A percentile compares a stretch with the other conserved stretches of the same genome.
Conservation (phyloP, 345 rosid species). For the Boechera retrofracta region DNA sequence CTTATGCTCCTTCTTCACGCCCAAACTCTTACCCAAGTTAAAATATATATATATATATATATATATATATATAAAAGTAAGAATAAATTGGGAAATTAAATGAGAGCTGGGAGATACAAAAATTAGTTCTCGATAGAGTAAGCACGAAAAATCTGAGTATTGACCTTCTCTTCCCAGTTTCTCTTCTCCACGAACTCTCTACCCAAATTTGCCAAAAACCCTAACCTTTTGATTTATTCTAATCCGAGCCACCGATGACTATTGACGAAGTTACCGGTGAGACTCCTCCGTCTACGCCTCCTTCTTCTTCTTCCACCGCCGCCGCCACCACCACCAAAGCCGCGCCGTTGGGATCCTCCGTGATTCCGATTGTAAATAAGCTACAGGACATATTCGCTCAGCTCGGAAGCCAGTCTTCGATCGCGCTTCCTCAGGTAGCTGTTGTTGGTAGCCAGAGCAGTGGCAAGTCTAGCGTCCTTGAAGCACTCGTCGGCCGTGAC, state of each 20-base stretch:
- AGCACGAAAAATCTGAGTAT: constrained; percentile 26
- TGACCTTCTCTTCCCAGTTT: constrained; percentile 27
- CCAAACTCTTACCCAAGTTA: too few species aligned
- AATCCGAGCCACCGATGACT: constrained; percentile 40
- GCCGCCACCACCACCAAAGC: constrained; percentile 44
- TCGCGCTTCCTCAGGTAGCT: constrained; percentile 98
- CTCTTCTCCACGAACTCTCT: constrained; percentile 29
- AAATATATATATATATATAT: too few species aligned
- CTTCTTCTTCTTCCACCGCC: constrained; percentile 43
- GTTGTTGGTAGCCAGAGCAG: constrained; percentile 99
- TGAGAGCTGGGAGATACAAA: too few species aligned
- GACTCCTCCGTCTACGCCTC: constrained; percentile 43
- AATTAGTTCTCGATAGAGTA: background rate
- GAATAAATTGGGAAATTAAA: too few species aligned
- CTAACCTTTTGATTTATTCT: background rate
- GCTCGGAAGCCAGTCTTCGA: constrained; percentile 87
- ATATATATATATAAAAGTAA: too few species aligned
- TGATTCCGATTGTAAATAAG: constrained; percentile 94
- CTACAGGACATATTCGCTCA: constrained; percentile 95
- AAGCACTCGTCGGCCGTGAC: constrained; percentile 96
- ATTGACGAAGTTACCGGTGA: constrained; percentile 21
- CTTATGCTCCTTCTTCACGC: too few species aligned
- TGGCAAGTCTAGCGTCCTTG: constrained; percentile 98
- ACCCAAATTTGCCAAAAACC: constrained; percentile 25
- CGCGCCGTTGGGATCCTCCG: constrained; percentile 80